Base-by-base conservation (phyloP, 331 rosid genomes). In the Acacia concinna region DNA sequence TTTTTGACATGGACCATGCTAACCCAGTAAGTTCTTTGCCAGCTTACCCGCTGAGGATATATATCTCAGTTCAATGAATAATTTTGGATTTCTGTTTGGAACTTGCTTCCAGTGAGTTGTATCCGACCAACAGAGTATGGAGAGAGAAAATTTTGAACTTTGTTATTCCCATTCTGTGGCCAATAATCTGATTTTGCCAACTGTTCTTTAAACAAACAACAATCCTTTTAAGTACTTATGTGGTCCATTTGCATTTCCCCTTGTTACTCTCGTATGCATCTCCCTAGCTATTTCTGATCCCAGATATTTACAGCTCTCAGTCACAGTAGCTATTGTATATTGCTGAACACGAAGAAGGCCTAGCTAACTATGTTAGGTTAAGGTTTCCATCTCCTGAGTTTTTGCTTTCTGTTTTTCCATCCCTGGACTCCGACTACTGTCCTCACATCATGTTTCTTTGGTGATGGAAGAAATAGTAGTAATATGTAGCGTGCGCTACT, bases 101-200 rank as follows among this genome's bases (percentile, higher is more conserved):
- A 59, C 56, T 68, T 79, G 57, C 69, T 76, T 38, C 8, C 43
- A 57, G 68, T 79, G 86, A 84, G 85, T 84, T 79, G 86, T 84
- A 76, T 77, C 78, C 65, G 88, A 74, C 78, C 77, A 81, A 68
- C 41, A 71, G 67, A 76, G 75, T 81, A 75, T 2, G 75, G 80
- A 65, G 86, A 79, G 81, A 72, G 76, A 70, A 56, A 57, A 25
- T 57, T 11, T 63, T 63, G 49, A 30, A 35, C 31, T 44, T 52
- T 59, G 43, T 41, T 60, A 41, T 81, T 78, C 59, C 47, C 31
- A 27, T 25, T 74, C 43, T 20, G 11, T 46, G 63, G 62, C 59
- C 71, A 59, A 59, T 70, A 75, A 78, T 56, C 63, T 23, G 30
- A 76, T 49, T 64, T 70, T 76, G 79, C 71, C 87, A 30, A 67